Conservation (phyloP, 2,329 filamentous ascomycete genomes). For the Verticillium klebahnii region DNA sequence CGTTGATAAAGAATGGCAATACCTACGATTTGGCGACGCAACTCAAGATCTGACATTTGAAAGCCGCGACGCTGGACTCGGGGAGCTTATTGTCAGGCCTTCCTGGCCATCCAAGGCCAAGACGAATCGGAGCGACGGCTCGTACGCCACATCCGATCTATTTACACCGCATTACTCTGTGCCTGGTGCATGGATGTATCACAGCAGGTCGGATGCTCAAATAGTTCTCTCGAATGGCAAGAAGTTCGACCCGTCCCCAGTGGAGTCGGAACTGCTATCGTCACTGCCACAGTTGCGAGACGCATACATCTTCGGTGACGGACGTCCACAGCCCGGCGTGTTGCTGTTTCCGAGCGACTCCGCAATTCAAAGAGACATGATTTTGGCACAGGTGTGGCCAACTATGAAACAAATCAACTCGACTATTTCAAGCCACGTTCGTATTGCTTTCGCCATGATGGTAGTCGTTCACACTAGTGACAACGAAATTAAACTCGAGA, state of each 20-base stretch:
- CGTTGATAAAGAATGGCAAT: constrained; percentile 56
- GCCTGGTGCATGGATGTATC: constrained; percentile 53
- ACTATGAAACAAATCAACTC: constrained; percentile 41
- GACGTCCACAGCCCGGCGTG: constrained; percentile 47
- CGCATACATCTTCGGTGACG: constrained; percentile 57
- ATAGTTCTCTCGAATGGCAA: constrained; percentile 60
- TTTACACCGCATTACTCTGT: constrained; percentile 50
- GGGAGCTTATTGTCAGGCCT: constrained; percentile 48
- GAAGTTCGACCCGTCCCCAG: constrained; percentile 60
- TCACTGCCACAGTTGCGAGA: constrained; percentile 39
- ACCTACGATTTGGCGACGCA: constrained; percentile 38
- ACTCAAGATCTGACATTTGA: constrained; percentile 38
- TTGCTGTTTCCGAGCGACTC: constrained; percentile 40
- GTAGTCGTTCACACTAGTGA: constrained; percentile 32
- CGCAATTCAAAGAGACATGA: constrained; percentile 19
- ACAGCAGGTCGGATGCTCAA: constrained; percentile 55
- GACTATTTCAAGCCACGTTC: constrained; percentile 43
- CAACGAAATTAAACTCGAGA: constrained; percentile 34
- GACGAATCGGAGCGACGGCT: constrained; percentile 51
- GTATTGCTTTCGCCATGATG: constrained; percentile 46
- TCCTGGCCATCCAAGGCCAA: constrained; percentile 58
- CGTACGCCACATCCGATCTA: constrained; percentile 58
- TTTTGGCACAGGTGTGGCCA: constrained; percentile 37
- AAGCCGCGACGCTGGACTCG: constrained; percentile 33
- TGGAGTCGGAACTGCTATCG: constrained; percentile 50